Conservation (phyloP, 345 rosid species). For the Barbarea vulgaris region DNA sequence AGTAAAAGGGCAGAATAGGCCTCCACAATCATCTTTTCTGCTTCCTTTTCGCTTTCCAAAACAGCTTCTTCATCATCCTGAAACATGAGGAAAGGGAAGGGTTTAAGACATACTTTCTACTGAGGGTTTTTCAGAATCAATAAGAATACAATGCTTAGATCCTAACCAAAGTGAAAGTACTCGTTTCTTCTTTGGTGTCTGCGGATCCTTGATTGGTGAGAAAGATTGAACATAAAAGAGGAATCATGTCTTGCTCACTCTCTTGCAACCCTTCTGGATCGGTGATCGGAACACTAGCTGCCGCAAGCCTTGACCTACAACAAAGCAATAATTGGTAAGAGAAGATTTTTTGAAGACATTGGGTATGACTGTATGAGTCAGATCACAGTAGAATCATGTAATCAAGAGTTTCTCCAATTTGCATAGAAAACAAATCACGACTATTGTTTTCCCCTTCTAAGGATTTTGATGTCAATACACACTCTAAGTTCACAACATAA, state of each 20-base stretch:
- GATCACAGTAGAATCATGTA: background rate
- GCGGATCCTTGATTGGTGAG: constrained; percentile 71
- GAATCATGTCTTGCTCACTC: constrained; percentile 64
- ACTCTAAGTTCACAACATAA: background rate
- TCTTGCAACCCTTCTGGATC: constrained; percentile 53
- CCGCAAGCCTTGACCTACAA: constrained; percentile 76
- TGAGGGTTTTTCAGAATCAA: background rate
- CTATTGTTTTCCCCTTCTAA: background rate
- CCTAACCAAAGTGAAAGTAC: constrained; percentile 60
- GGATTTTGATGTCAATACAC: background rate
- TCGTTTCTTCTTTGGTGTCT: constrained; percentile 63
- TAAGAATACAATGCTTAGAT: constrained; percentile 1
- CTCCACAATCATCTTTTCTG: constrained; percentile 93
- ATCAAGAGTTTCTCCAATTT: background rate
- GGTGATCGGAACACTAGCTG: constrained; percentile 58
- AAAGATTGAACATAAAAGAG: constrained; percentile 81
- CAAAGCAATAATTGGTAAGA: background rate
- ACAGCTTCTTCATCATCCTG: constrained; percentile 73
- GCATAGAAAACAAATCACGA: background rate
- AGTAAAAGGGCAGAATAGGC: constrained; percentile 88
- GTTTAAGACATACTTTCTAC: background rate
- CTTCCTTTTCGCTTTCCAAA: constrained; percentile 89
- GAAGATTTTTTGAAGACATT: background rate
- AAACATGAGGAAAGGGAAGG: background rate
- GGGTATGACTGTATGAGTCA: background rate